Base-by-base conservation (phyloP, 805 yeast genomes). In the Pichia exigua region DNA sequence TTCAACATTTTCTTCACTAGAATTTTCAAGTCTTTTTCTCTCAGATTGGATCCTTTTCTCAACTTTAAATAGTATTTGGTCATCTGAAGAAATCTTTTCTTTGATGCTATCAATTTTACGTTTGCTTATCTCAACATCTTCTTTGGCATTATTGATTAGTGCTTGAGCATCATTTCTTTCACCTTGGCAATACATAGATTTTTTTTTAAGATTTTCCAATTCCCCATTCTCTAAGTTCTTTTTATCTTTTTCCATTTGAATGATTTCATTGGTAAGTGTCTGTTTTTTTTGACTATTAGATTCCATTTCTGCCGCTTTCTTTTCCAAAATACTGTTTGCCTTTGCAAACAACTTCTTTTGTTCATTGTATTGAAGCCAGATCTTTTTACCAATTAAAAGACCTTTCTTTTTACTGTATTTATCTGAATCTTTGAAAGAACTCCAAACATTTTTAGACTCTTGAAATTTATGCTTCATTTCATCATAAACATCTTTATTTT, bases 341-440 rank as follows among this genome's bases (percentile, higher is more conserved):
- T 38, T 56, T 54, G 71, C 68, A 45, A 56, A 52, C 20, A 56
- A 54, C 2, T 57, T 40, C 30, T 59, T 58, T 5, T 58, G 48
- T 48, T 67, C 65, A 18, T 61, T 59, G 30, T 68, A 71, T 51
- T 75, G 75, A 46, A 76, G 61, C 81, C 82, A 79, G 22, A 73
- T 58, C 27, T 72, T 67, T 57, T 77, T 78, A 15, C 81, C 83
- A 44, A 75, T 72, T 3, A 75, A 54, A 40, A 69, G 46, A 42
- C 69, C 64, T 59, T 74, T 70, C 57, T 65, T 61, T 46, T 71
- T 62, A 53, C 71, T 63, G 49, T 73, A 64, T 54, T 71, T 66
- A 48, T 73, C 73, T 0, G 77, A 71, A 41, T 72, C 71, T 51
- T 65, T 62, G 47, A 76, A 66, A 44, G 69, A 70, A 15, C 65